Conservation (phyloP, 1,284 basidiomycete genomes). For the Marasmius fiardii region DNA sequence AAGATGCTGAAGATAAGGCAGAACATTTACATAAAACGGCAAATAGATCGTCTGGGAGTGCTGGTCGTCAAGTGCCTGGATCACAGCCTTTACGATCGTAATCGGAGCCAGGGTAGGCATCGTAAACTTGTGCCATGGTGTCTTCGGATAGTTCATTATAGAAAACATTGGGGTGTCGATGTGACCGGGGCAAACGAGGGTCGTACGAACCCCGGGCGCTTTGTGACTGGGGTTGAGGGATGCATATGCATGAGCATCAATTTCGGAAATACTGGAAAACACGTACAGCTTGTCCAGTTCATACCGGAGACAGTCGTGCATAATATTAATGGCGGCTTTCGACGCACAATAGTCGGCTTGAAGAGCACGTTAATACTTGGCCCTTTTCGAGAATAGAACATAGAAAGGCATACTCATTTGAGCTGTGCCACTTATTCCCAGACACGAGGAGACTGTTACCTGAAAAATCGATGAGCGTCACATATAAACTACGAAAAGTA, state of each 20-base stretch:
- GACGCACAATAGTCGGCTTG: constrained; percentile 86
- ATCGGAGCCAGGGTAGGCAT: constrained; percentile 73
- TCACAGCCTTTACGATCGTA: constrained; percentile 76
- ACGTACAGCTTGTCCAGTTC: constrained; percentile 75
- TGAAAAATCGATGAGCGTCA: constrained; percentile 25
- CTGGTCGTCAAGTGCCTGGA: constrained; percentile 73
- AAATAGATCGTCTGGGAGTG: constrained; percentile 68
- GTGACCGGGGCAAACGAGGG: constrained; percentile 76
- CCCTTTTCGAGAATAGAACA: neutral
- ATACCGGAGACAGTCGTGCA: constrained; percentile 79
- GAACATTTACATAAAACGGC: constrained; percentile 70
- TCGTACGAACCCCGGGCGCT: constrained; percentile 74
- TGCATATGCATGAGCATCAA: constrained; percentile 10
- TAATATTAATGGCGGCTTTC: constrained; percentile 76
- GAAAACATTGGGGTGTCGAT: constrained; percentile 75
- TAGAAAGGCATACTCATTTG: constrained; percentile 66
- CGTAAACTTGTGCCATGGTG: constrained; percentile 63
- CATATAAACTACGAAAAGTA: constrained; percentile 3
- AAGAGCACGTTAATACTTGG: constrained; percentile 3
- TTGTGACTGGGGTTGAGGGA: constrained; percentile 53
- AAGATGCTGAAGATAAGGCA: constrained; percentile 50
- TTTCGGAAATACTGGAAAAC: neutral
- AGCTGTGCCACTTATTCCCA: constrained; percentile 73
- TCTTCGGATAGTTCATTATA: constrained; percentile 47
- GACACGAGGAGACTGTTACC: constrained; percentile 80